phyloP scores from a whole-genome alignment of 2,329 filamentous ascomycete genomes.

The Gaeumannomyces tritici region DNA sequence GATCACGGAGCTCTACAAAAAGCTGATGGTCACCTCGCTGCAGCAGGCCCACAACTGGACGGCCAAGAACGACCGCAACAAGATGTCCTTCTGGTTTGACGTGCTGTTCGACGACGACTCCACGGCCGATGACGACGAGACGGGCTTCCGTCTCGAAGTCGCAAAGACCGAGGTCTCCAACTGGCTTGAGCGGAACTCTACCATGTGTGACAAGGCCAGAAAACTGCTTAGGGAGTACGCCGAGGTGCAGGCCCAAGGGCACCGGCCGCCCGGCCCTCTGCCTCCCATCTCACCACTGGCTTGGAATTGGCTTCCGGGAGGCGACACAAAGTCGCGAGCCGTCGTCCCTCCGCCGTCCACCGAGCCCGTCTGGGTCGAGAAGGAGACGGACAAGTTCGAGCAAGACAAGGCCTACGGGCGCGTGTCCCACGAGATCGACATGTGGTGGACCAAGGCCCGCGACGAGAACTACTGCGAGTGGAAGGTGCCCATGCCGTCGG shows the following conservation, averaged over 20 bases:
- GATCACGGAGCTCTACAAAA: slow-evolving; percentile 55
- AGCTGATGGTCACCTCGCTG: slow-evolving; percentile 53
- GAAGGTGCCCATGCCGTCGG: slow-evolving; percentile 48
- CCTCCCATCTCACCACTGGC: slow-evolving; percentile 40
- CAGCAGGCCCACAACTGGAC: slow-evolving; percentile 63
- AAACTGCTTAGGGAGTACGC: slow-evolving; percentile 46
- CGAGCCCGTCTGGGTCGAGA: slow-evolving; percentile 37
- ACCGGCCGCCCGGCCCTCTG: slow-evolving; percentile 39
- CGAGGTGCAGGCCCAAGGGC: slow-evolving; percentile 28
- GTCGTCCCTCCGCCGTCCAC: slow-evolving; percentile 26
- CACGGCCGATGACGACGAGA: slow-evolving; percentile 39
- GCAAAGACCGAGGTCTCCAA: slow-evolving; percentile 52
- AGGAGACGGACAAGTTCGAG: slow-evolving; percentile 46
- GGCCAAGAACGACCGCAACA: slow-evolving; percentile 58
- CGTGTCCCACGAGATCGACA: slow-evolving; percentile 55
- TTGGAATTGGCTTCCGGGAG: slow-evolving; percentile 44
- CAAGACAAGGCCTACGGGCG: slow-evolving; percentile 50
- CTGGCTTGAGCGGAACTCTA: slow-evolving; percentile 53
- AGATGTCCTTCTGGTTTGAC: slow-evolving; percentile 61
- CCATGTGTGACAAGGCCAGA: slow-evolving; percentile 46
- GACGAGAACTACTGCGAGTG: slow-evolving; percentile 52
- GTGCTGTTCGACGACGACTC: slow-evolving; percentile 52
- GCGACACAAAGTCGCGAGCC: slow-evolving; percentile 20
- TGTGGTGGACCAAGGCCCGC: slow-evolving; percentile 53
- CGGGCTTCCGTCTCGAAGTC: slow-evolving; percentile 42